Evolutionary conservation across 345 rosid species (phyloP).

Genomic region (Litchi chinensis): DNA sequence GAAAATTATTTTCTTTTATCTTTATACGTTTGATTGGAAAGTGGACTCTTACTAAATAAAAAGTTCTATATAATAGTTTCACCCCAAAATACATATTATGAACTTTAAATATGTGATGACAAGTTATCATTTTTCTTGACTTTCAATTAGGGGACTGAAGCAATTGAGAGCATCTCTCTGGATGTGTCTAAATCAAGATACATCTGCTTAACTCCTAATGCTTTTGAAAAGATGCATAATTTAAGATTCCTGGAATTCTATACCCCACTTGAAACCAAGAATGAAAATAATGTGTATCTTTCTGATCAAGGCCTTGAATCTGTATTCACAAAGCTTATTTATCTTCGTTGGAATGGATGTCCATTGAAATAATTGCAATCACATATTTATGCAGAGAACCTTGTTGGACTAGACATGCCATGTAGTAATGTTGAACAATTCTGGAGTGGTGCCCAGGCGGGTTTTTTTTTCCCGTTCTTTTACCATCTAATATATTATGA

Average conservation of each 20-base stretch:
- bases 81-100: too few species aligned
- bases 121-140: background rate
- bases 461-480: background rate
- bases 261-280: background rate
- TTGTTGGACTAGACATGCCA: constrained; percentile 35
- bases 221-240: constrained; percentile 28
- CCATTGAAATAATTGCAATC: constrained; percentile 36
- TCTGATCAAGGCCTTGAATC: constrained; percentile 17
- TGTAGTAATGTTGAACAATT: constrained; percentile 31
- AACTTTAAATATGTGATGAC: background rate
- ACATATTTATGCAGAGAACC: constrained; percentile 22
- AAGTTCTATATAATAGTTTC: too few species aligned
- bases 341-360: constrained; percentile 33
- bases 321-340: constrained; percentile 29
- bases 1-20: too few species aligned
- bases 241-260: constrained; percentile 35
- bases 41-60: too few species aligned
- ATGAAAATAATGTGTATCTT: constrained; percentile 7
- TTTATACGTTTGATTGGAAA: too few species aligned
- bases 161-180: constrained; percentile 30
- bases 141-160: constrained; percentile 28
- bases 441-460: constrained; percentile 34
- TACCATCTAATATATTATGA: too few species aligned
- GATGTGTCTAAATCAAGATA: constrained; percentile 12
- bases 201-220: constrained; percentile 1